phyloP scores from a whole-genome alignment of 148 eudicot genomes.

The Hydrangea macrophylla region DNA sequence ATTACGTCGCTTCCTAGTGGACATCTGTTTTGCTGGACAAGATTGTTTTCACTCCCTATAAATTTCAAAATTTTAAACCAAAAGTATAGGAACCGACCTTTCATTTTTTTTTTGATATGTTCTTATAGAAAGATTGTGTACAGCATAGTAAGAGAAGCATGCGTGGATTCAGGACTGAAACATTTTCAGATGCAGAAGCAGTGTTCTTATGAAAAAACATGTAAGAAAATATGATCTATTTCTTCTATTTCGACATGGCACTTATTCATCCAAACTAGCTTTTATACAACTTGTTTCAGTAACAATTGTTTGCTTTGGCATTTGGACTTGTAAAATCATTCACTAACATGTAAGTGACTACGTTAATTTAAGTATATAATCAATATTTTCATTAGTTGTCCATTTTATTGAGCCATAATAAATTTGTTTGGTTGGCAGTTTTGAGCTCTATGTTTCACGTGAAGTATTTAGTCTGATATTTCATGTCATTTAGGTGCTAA shows the following conservation, averaged over 20 bases:
- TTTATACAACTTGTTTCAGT: not conserved
- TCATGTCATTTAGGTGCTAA: not conserved
- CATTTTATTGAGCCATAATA: not conserved
- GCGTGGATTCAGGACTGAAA: not conserved
- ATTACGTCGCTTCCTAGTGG: not conserved
- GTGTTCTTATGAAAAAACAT: not conserved
- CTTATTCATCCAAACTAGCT: not conserved
- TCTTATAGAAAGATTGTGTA: conserved; percentile 1
- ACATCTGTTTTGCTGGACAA: not conserved
- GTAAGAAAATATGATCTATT: not conserved
- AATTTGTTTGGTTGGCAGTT: not conserved
- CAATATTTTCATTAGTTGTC: not conserved
- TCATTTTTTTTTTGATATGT: not conserved
- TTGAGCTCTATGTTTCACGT: not conserved
- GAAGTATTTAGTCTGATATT: not conserved
- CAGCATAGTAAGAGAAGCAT: not conserved
- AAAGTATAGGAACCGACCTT: no score
- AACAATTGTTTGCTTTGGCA: not conserved
- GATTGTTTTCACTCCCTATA: not conserved
- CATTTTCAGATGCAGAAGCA: not conserved
- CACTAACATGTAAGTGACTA: not conserved
- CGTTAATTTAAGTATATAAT: not conserved
- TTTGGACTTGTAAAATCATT: not conserved
- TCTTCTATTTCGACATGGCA: not conserved
- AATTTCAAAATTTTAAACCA: no score